Conservation (phyloP, 2,329 filamentous ascomycete genomes). For the Colletotrichum sp. region DNA sequence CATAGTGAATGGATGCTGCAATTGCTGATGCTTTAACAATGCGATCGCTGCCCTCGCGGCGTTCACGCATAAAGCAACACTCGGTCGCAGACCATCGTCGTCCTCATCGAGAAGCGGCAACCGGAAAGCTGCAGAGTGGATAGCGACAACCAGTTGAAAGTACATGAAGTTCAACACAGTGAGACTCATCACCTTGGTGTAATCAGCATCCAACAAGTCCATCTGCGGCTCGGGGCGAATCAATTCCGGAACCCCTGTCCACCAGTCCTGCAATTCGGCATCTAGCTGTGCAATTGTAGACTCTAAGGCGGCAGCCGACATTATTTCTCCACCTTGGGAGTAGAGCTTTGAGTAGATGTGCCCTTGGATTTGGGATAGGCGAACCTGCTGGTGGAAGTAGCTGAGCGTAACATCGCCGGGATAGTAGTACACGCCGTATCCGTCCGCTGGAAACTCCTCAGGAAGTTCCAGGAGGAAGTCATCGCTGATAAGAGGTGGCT, state of each 20-base stretch:
- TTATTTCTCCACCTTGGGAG: not conserved
- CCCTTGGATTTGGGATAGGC: slow-evolving; percentile 3
- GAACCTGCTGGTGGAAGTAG: slow-evolving; percentile 11
- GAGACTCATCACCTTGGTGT: not conserved
- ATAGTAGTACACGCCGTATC: slow-evolving; percentile 8
- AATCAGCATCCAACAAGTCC: slow-evolving; percentile 3
- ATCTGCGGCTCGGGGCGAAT: slow-evolving; percentile 1
- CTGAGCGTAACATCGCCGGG: slow-evolving; percentile 2
- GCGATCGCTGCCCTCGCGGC: slow-evolving; percentile 9
- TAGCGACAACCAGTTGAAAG: slow-evolving; percentile 13
- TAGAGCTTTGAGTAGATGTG: not conserved
- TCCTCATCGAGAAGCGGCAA: not conserved
- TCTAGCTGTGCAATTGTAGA: not conserved
- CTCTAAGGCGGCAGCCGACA: not conserved
- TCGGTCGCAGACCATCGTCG: not conserved
- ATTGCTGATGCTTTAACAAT: not conserved
- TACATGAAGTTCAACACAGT: slow-evolving; percentile 12
- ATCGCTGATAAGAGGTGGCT: slow-evolving; percentile 10
- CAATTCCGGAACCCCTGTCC: slow-evolving; percentile 1
- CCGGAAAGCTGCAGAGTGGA: slow-evolving; percentile 7
- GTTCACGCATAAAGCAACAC: not conserved
- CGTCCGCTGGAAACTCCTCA: not conserved
- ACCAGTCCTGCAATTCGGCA: slow-evolving; percentile 4
- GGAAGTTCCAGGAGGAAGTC: slow-evolving; percentile 13
- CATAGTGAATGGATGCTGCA: slow-evolving; percentile 3